These are phyloP conservation scores for Globisporangium abappressorium DNA, from an alignment of 352 stramenopile species.

Conservation along the genomic window DNA sequence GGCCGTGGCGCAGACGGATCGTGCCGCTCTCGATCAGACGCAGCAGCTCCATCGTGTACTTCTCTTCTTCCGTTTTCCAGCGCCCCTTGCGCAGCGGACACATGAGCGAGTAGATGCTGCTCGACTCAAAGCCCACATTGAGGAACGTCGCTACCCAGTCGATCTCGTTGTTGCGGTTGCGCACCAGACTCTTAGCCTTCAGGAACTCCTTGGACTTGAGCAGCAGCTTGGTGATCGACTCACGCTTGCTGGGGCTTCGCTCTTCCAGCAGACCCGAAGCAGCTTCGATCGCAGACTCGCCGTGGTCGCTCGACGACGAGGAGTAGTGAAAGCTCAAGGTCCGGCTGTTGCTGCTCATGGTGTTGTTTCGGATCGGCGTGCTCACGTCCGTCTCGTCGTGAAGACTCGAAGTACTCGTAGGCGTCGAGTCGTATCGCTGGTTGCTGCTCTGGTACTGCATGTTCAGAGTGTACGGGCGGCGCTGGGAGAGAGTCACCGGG, in stretches of 20 bases:
- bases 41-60: conserved; percentile 68
- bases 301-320: conserved; percentile 6
- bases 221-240: conserved; percentile 50
- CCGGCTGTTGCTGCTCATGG: neutral
- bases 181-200: conserved; percentile 53
- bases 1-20: conserved; percentile 55
- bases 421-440: neutral
- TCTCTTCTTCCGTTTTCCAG: conserved; percentile 74
- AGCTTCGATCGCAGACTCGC: conserved; percentile 18
- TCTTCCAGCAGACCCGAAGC: conserved; percentile 14
- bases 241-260: conserved; percentile 28
- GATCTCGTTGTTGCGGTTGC: conserved; percentile 73
- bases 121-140: conserved; percentile 65
- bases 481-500: neutral
- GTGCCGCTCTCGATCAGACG: conserved; percentile 59
- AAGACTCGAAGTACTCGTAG: neutral
- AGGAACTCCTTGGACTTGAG: conserved; percentile 71
- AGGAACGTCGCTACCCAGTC: conserved; percentile 78
- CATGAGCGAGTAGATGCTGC: conserved; percentile 75
- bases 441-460: neutral
- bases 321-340: neutral
- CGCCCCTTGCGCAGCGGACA: conserved; percentile 70
- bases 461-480: neutral
- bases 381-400: neutral
- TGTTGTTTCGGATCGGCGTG: neutral